phyloP scores from a whole-genome alignment of 2,329 filamentous ascomycete genomes.

The Sclerotinia trifoliorum region DNA sequence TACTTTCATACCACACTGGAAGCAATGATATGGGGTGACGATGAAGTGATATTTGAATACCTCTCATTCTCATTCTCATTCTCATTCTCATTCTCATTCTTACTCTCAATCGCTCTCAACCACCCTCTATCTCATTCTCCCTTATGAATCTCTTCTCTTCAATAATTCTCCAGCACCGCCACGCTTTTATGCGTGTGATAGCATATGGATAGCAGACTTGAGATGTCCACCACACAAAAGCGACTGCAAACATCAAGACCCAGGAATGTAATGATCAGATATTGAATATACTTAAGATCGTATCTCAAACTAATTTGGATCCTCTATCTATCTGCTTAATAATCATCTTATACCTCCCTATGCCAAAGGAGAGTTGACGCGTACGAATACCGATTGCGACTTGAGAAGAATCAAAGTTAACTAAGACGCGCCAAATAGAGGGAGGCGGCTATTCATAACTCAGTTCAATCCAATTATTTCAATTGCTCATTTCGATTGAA shows the following conservation, averaged over 20 bases:
- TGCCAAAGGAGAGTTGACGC: neutral
- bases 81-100: too few species aligned
- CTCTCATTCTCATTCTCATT: neutral
- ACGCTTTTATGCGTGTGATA: neutral
- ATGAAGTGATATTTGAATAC: neutral
- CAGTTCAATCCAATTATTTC: neutral
- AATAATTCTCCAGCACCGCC: neutral
- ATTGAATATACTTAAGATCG: neutral
- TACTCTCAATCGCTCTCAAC: too few species aligned
- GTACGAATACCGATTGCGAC: neutral
- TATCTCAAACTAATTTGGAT: neutral
- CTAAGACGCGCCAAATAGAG: slow-evolving; percentile 1
- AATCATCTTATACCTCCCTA: neutral
- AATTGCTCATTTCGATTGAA: slow-evolving; percentile 1
- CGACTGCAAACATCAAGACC: neutral
- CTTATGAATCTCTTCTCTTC: neutral
- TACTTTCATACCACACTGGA: neutral
- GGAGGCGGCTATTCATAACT: slow-evolving; percentile 6
- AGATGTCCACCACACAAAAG: slow-evolving; percentile 2
- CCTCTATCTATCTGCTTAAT: neutral
- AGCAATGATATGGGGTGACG: neutral
- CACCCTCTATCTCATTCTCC: neutral
- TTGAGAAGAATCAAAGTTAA: neutral
- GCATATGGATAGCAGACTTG: neutral
- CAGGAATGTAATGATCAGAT: neutral